phyloP scores from a whole-genome alignment of 495 filamentous ascomycete species.

The Aspergillus incahuasiensis region DNA sequence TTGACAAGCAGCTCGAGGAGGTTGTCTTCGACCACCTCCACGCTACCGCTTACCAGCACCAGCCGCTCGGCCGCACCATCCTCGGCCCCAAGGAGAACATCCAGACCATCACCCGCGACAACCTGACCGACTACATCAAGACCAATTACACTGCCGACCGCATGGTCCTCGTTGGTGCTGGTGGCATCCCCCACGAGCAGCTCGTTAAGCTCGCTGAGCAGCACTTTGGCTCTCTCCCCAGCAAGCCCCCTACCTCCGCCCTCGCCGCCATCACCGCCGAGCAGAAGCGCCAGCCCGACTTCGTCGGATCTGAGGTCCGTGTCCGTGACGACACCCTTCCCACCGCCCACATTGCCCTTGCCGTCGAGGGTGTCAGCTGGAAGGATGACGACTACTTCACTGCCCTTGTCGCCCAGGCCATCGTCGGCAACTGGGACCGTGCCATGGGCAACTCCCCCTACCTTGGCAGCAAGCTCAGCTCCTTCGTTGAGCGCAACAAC shows the following conservation, averaged over 20 bases:
- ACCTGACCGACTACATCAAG: constrained; percentile 94
- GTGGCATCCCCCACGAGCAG: constrained; percentile 88
- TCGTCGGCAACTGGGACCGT: constrained; percentile 99
- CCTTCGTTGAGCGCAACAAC: constrained; percentile 84
- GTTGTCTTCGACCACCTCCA: constrained; percentile 99
- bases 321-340: constrained; percentile 94
- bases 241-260: constrained; percentile 64
- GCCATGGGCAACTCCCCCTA: constrained; percentile 95
- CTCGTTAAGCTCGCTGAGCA: constrained; percentile 95
- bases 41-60: constrained; percentile 92
- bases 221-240: constrained; percentile 78
- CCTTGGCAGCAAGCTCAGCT: constrained; percentile 95
- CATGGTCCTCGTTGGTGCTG: constrained; percentile 96
- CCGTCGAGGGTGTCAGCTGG: constrained; percentile 99
- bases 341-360: constrained; percentile 95
- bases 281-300: constrained; percentile 84
- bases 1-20: constrained; percentile 99
- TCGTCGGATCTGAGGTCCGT: constrained; percentile 91
- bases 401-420: constrained; percentile 92
- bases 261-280: constrained; percentile 58
- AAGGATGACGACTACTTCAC: constrained; percentile 99
- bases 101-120: constrained; percentile 82
- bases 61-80: constrained; percentile 96
- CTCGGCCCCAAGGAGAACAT: constrained; percentile 98
- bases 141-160: constrained; percentile 98